Percentiles rank a stretch among this genome's conserved stretches.
Conservation (phyloP, 176 grass and related monocot species). For the Stipa capillata region DNA sequence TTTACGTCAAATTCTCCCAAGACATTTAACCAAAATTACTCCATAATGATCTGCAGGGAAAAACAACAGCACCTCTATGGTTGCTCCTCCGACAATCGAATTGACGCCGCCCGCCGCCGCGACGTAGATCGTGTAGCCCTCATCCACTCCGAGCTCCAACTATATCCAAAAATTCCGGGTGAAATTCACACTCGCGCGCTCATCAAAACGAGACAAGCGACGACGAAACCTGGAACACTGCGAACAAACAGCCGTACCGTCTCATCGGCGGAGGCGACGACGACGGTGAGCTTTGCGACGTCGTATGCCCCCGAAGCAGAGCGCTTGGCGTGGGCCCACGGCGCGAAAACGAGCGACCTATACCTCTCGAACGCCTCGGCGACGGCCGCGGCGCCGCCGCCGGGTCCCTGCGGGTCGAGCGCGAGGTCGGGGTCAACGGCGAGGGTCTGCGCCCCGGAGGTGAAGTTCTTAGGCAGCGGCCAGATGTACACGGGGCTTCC, state of each 20-base stretch:
- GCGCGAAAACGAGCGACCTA: slow-evolving; percentile 43
- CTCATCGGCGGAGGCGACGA: slow-evolving; percentile 67
- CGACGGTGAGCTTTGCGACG: slow-evolving; percentile 49
- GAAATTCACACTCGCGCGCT: not conserved
- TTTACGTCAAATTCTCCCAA: not conserved
- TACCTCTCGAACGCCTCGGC: slow-evolving; percentile 76
- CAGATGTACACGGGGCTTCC: slow-evolving; percentile 53
- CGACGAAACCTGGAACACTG: not conserved
- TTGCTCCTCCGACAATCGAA: slow-evolving; percentile 74
- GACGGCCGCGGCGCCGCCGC: slow-evolving; percentile 23
- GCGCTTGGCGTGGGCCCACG: slow-evolving; percentile 48
- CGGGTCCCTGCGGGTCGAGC: slow-evolving; percentile 38
- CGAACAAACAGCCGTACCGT: slow-evolving; percentile 34
- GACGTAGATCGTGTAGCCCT: slow-evolving; percentile 75
- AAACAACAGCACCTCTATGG: slow-evolving; percentile 41
- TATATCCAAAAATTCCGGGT: not conserved
- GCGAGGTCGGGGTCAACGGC: slow-evolving; percentile 61
- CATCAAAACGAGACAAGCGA: not conserved
- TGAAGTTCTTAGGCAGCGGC: slow-evolving; percentile 63
- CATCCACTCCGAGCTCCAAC: slow-evolving; percentile 76
- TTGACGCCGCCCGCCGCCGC: slow-evolving; percentile 23
- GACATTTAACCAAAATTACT: not conserved
- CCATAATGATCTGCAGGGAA: not conserved
- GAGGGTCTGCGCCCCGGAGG: slow-evolving; percentile 36
- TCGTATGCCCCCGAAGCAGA: slow-evolving; percentile 12